These are phyloP conservation scores for Chenopodium berlandieri DNA, from an alignment of 148 eudicot species.

Conservation along the genomic window DNA sequence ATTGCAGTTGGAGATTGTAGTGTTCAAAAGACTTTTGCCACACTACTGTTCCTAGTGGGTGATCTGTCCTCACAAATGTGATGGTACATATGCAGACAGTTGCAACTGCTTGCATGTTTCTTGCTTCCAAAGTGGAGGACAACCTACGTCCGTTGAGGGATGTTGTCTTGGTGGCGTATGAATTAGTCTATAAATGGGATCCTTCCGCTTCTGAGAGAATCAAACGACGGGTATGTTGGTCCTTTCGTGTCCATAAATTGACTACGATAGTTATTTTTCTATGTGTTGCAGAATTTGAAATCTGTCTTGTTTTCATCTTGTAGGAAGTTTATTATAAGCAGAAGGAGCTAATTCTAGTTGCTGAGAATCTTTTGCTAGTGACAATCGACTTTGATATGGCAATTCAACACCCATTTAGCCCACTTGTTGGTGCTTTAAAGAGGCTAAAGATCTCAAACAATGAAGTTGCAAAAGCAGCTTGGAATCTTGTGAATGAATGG, in stretches of 20 bases:
- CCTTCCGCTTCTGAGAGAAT: constrained; percentile 65
- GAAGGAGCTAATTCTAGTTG: constrained; percentile 49
- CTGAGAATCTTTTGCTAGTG: constrained; percentile 56
- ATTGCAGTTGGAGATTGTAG: not conserved
- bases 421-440: constrained; percentile 71
- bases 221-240: constrained; percentile 55
- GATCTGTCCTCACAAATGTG: not conserved
- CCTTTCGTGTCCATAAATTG: not conserved
- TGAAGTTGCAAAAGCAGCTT: constrained; percentile 62
- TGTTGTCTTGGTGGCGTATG: constrained; percentile 61
- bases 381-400: constrained; percentile 67
- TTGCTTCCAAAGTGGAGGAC: constrained; percentile 74
- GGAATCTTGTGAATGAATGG: constrained; percentile 87
- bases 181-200: constrained; percentile 61
- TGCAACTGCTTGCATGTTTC: constrained; percentile 69
- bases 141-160: constrained; percentile 53
- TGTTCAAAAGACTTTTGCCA: not conserved
- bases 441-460: constrained; percentile 52
- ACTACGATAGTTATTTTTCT: not conserved
- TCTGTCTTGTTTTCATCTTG: constrained; percentile 24
- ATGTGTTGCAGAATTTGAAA: constrained; percentile 4
- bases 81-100: constrained; percentile 47
- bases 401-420: constrained; percentile 64
- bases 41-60: constrained; percentile 3
- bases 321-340: constrained; percentile 66